Evolutionary conservation across 805 yeast species (phyloP), one percentile per base, ranked within the genome.

Genomic region (Wickerhamia fluorescens): DNA sequence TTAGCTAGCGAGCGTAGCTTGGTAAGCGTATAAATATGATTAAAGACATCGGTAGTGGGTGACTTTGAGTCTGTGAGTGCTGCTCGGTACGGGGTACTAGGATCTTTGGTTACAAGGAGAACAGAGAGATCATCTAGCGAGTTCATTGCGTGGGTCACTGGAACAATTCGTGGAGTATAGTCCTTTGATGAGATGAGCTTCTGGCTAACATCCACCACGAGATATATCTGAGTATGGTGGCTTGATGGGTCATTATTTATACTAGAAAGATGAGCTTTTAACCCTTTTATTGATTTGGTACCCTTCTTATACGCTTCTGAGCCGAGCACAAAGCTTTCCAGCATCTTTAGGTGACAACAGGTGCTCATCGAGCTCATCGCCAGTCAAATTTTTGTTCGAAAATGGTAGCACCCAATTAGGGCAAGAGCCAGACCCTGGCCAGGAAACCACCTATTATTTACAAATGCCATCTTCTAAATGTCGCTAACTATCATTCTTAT

Each of bases 81-180:
- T 7, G 59, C 61, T 20, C 75, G 60, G 42, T 74, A 82, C 5
- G 65, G 61, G 4, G 70, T 59, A 4, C 78, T 71, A 1, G 89
- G 88, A 45, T 84, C 92, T 38, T 79, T 82, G 6, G 89, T 79
- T 9, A 85, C 66, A 12, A 85, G 58, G 4, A 82, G 47, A 4
- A 81, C 66, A 14, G 73, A 58, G 28, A 68, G 58, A 13, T 69
- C 68, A 13, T 66, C 66, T 3, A 73, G 48, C 32, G 61, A 64
- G 29, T 66, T 68, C 32, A 80, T 49, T 37, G 71, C 66, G 38
- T 68, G 58, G 0, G 72, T 63, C 8, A 81, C 38, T 3, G 85
- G 82, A 33, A 78, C 60, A 27, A 78, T 68, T 23, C 83, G 55
- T 3, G 83, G 80, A 1, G 70, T 58, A 37, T 61, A 56, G 36